Conservation (phyloP, 2,329 filamentous ascomycete genomes). For the Elsinoe necatrix region DNA sequence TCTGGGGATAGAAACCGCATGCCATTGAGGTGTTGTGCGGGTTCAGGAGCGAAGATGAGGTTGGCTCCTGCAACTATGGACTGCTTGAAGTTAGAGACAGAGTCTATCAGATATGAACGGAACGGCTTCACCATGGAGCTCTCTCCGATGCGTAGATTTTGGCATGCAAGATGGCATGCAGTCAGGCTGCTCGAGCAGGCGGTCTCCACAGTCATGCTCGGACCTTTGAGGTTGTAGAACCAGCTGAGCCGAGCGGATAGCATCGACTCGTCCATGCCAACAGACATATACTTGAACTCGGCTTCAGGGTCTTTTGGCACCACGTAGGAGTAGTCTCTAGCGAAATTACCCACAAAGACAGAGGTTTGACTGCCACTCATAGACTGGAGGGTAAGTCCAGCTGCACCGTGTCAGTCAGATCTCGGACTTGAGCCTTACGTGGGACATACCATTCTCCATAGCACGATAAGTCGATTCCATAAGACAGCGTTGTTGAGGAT, state of each 20-base stretch:
- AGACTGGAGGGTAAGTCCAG: neutral
- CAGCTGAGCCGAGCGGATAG: constrained; percentile 23
- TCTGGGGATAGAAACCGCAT: constrained; percentile 29
- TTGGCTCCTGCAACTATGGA: constrained; percentile 22
- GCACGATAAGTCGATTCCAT: constrained; percentile 38
- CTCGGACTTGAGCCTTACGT: constrained; percentile 16
- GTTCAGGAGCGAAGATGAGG: constrained; percentile 22
- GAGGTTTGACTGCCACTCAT: neutral
- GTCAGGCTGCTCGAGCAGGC: constrained; percentile 39
- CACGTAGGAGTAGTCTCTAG: constrained; percentile 14
- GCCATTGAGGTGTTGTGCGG: constrained; percentile 23
- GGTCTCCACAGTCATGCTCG: constrained; percentile 39
- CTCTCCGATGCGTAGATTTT: constrained; percentile 25
- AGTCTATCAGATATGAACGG: too few species aligned
- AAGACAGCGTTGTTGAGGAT: constrained; percentile 35
- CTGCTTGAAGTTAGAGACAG: too few species aligned
- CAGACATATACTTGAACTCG: constrained; percentile 29
- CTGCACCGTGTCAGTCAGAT: neutral
- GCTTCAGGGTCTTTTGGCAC: constrained; percentile 25
- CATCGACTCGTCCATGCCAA: too few species aligned
- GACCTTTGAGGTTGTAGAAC: constrained; percentile 34
- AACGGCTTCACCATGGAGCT: constrained; percentile 12
- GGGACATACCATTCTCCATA: constrained; percentile 19
- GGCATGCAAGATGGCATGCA: constrained; percentile 29
- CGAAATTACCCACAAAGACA: too few species aligned